Evolutionary conservation across 2,329 filamentous ascomycete species (phyloP).

Genomic region (Biscogniauxia marginata): DNA sequence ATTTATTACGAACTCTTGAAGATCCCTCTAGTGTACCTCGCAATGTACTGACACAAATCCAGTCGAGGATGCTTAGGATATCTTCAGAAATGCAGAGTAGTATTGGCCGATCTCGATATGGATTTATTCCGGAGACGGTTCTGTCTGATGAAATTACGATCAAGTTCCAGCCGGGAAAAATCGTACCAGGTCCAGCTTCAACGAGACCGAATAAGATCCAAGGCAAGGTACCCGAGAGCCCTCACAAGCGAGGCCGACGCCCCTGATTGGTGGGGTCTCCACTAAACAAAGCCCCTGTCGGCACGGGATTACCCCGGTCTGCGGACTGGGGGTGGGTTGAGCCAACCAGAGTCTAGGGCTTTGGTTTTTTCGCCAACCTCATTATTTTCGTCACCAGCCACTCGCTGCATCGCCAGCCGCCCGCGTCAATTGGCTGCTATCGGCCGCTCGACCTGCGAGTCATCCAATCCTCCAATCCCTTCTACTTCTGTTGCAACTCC

Average conservation of each 20-base stretch:
- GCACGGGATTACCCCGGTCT: conserved; percentile 2
- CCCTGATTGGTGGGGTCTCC: conserved; percentile 24
- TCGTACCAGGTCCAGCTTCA: neutral
- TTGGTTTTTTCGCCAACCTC: conserved; percentile 17
- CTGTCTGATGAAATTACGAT: neutral
- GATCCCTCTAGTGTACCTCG: too few species aligned
- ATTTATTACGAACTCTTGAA: neutral
- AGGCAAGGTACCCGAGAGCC: neutral
- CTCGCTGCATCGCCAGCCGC: conserved; percentile 14
- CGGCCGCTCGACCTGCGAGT: conserved; percentile 17
- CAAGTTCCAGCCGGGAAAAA: neutral
- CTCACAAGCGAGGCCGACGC: neutral
- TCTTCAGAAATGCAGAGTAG: too few species aligned
- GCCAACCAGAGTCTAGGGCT: conserved; percentile 12
- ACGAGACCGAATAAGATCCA: neutral
- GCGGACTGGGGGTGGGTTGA: neutral
- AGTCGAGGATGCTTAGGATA: too few species aligned
- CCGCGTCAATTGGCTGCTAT: conserved; percentile 9
- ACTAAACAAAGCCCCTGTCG: conserved; percentile 30
- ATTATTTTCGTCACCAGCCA: conserved; percentile 27
- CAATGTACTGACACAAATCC: too few species aligned
- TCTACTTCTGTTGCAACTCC: conserved; percentile 14
- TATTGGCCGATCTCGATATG: neutral
- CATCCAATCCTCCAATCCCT: conserved; percentile 10
- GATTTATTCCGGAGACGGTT: neutral